A percentile compares a stretch with the other conserved stretches of the same genome.
These are phyloP conservation scores for Linderina pennispora DNA, from an alignment of 192 early-diverging fungal genomes.

Conservation along the genomic window DNA sequence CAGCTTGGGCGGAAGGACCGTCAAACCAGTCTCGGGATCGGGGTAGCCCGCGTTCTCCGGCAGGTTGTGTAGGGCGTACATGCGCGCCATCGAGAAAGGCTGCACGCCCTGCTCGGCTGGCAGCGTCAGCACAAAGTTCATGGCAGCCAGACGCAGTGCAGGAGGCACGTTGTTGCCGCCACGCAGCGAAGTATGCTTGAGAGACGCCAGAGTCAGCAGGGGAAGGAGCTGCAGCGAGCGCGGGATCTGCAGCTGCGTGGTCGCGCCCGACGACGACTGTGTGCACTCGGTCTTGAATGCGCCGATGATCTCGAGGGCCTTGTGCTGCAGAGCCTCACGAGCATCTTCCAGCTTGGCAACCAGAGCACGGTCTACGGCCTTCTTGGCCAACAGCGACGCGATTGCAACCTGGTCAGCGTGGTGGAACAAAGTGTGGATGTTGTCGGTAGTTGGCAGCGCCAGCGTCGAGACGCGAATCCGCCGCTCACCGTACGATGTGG, in stretches of 20 bases:
- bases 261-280: slow-evolving; percentile 59
- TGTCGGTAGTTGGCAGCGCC: slow-evolving; percentile 79
- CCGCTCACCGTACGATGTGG: slow-evolving; percentile 81
- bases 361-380: slow-evolving; percentile 84
- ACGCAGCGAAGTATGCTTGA: slow-evolving; percentile 73
- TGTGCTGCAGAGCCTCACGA: slow-evolving; percentile 84
- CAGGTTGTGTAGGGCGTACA: slow-evolving; percentile 83
- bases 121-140: slow-evolving; percentile 75
- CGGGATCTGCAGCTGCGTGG: slow-evolving; percentile 74
- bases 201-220: slow-evolving; percentile 66
- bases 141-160: slow-evolving; percentile 74
- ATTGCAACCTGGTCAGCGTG: slow-evolving; percentile 82
- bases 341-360: slow-evolving; percentile 89
- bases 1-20: slow-evolving; percentile 69
- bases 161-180: slow-evolving; percentile 63
- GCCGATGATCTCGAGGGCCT: slow-evolving; percentile 79
- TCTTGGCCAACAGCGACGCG: slow-evolving; percentile 75
- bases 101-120: slow-evolving; percentile 68
- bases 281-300: slow-evolving; percentile 83
- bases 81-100: slow-evolving; percentile 62
- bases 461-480: slow-evolving; percentile 91
- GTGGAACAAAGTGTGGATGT: slow-evolving; percentile 73
- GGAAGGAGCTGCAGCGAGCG: slow-evolving; percentile 86
- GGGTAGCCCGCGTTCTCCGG: slow-evolving; percentile 49
- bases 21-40: slow-evolving; percentile 46